phyloP scores from a whole-genome alignment of 805 yeast species.

The Pichia heedii region DNA sequence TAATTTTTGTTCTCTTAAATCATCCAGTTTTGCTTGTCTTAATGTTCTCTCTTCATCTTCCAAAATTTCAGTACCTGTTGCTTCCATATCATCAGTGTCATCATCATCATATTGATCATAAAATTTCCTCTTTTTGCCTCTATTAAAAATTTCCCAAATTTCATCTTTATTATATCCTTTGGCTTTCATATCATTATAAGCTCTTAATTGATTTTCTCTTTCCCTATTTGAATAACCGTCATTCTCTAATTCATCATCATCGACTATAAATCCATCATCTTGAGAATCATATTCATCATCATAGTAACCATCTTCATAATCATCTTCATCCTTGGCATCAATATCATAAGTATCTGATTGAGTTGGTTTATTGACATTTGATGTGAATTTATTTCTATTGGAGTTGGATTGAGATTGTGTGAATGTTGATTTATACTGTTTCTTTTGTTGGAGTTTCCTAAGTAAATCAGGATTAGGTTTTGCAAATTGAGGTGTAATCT shows the following conservation, averaged over 20 bases:
- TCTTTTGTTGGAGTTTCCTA: constrained; percentile 33
- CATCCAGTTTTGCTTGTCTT: constrained; percentile 66
- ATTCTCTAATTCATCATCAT: constrained; percentile 33
- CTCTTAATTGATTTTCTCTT: constrained; percentile 18
- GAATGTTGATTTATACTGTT: neutral
- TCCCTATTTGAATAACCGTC: constrained; percentile 33
- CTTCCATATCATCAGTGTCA: constrained; percentile 75
- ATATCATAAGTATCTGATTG: constrained; percentile 21
- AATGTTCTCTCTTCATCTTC: constrained; percentile 73
- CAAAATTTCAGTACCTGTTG: constrained; percentile 80
- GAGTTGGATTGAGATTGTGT: neutral
- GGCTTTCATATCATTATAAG: constrained; percentile 3
- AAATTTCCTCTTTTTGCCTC: constrained; percentile 45
- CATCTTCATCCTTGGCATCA: constrained; percentile 25
- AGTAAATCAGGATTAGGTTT: constrained; percentile 49
- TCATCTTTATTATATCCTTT: constrained; percentile 70
- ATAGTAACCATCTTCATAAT: constrained; percentile 26
- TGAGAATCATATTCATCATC: constrained; percentile 10
- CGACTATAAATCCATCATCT: constrained; percentile 10
- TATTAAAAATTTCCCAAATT: constrained; percentile 79
- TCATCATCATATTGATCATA: constrained; percentile 33
- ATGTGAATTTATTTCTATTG: neutral
- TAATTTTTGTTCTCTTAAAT: constrained; percentile 55
- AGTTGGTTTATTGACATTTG: neutral
- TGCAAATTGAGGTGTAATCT: constrained; percentile 28